A percentile compares a stretch with the other conserved stretches of the same genome.
Conservation (phyloP, 768 basidiomycete species). For the Lactarius quietus region DNA sequence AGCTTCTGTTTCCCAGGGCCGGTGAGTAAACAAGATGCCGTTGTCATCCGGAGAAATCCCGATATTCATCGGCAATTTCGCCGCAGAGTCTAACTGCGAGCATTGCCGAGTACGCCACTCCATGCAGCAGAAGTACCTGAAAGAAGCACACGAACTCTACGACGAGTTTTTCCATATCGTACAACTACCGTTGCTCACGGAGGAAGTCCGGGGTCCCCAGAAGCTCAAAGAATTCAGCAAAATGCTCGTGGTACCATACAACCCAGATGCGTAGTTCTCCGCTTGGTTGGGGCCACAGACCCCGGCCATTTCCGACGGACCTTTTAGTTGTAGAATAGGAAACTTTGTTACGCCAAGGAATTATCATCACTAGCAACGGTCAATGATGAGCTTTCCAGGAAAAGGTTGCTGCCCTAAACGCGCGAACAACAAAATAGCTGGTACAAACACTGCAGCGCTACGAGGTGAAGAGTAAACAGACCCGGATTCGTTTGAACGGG, state of each 20-base stretch:
- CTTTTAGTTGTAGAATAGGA: not conserved
- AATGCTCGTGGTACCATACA: constrained; percentile 84
- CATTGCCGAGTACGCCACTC: constrained; percentile 92
- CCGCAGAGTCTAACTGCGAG: constrained; percentile 83
- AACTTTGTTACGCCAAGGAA: not conserved
- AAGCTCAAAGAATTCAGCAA: constrained; percentile 90
- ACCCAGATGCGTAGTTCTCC: constrained; percentile 36
- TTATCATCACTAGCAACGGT: not conserved
- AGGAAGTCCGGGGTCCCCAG: constrained; percentile 94
- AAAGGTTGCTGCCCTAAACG: not conserved
- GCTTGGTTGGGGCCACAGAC: not conserved
- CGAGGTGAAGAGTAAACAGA: not conserved
- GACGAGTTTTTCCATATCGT: constrained; percentile 99
- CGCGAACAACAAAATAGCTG: constrained; percentile 12
- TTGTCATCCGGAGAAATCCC: not conserved
- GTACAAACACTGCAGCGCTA: constrained; percentile 14
- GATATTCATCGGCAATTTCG: constrained; percentile 8
- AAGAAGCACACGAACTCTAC: constrained; percentile 95
- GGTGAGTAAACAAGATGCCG: constrained; percentile 46
- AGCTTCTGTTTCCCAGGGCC: constrained; percentile 89
- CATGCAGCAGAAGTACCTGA: constrained; percentile 98
- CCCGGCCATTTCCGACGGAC: not conserved
- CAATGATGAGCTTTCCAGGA: not conserved
- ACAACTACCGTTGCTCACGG: constrained; percentile 87
- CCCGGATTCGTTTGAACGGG: not conserved